A percentile compares a stretch with the other conserved stretches of the same genome.
phyloP scores from a whole-genome alignment of 2,329 filamentous ascomycete genomes.

The Huntiella decipiens region DNA sequence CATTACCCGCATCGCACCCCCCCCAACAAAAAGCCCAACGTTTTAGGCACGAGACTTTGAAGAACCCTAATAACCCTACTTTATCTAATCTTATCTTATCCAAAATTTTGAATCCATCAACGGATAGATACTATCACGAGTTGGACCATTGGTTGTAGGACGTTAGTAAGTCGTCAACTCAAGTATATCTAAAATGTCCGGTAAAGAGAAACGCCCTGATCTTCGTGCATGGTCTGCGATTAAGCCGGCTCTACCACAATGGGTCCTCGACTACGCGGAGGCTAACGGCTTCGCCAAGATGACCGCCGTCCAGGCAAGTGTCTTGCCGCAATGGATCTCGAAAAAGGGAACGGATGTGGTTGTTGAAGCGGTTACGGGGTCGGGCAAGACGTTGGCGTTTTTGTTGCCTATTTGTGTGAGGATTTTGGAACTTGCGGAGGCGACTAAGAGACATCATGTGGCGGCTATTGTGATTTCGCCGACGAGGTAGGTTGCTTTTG shows the following conservation, averaged over 20 bases:
- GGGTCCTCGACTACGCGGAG: constrained; percentile 67
- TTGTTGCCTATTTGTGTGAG: constrained; percentile 69
- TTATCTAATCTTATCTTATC: too few relatives aligned
- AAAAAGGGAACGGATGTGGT: constrained; percentile 65
- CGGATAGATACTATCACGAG: too few relatives aligned
- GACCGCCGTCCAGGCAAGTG: constrained; percentile 88
- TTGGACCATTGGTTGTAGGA: too few relatives aligned
- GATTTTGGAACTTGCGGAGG: constrained; percentile 59
- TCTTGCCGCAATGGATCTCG: constrained; percentile 70
- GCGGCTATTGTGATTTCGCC: constrained; percentile 84
- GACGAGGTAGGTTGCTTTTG: constrained; percentile 21
- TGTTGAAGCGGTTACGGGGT: constrained; percentile 81
- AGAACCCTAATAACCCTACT: too few relatives aligned
- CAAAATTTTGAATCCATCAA: too few relatives aligned
- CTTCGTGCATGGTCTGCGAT: constrained; percentile 27
- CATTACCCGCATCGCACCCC: too few relatives aligned
- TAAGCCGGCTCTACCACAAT: constrained; percentile 30
- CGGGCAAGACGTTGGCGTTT: constrained; percentile 77
- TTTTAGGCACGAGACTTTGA: too few relatives aligned
- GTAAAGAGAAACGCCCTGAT: constrained; percentile 21
- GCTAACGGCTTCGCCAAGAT: constrained; percentile 74
- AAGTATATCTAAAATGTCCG: constrained; percentile 1
- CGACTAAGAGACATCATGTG: constrained; percentile 76
- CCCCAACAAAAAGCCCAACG: too few relatives aligned
- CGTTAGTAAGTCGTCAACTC: not conserved